These are phyloP conservation scores for Chytridiales sp. DNA, from an alignment of 371 early-diverging fungal species.

Conservation along the genomic window DNA sequence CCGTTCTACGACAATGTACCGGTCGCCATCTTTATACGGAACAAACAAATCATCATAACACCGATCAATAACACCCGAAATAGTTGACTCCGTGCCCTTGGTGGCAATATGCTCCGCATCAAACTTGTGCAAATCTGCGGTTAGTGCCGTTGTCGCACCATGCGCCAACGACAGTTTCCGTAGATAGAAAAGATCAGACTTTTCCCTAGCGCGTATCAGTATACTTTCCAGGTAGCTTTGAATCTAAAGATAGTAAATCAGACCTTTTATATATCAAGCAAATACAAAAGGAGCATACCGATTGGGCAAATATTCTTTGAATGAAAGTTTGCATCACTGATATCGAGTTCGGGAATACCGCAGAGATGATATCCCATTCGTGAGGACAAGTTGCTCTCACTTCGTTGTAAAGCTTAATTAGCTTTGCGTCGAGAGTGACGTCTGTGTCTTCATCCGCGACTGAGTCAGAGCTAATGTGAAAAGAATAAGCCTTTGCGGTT, in stretches of 20 bases:
- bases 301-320: constrained; percentile 93
- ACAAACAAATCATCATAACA: constrained; percentile 94
- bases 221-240: constrained; percentile 84
- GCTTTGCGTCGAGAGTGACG: constrained; percentile 5
- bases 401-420: constrained; percentile 66
- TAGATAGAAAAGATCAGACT: constrained; percentile 76
- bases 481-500: no score
- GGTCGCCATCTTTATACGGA: constrained; percentile 85
- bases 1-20: constrained; percentile 78
- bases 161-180: constrained; percentile 75
- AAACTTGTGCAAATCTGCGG: constrained; percentile 70
- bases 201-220: constrained; percentile 64
- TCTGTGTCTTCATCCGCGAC: constrained; percentile 1
- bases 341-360: constrained; percentile 90
- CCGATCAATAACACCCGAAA: constrained; percentile 61
- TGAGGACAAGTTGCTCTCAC: constrained; percentile 74
- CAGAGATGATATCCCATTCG: constrained; percentile 86
- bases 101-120: constrained; percentile 44
- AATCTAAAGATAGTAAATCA: constrained; percentile 49
- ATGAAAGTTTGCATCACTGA: constrained; percentile 89
- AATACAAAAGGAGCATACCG: constrained; percentile 54
- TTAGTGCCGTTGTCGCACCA: constrained; percentile 69
- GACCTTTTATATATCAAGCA: not conserved
- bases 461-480: not conserved
- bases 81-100: constrained; percentile 17